A percentile compares a stretch with the other conserved stretches of the same genome.
phyloP scores from a whole-genome alignment of 1,284 basidiomycete species.

The Puccinia coronata region DNA sequence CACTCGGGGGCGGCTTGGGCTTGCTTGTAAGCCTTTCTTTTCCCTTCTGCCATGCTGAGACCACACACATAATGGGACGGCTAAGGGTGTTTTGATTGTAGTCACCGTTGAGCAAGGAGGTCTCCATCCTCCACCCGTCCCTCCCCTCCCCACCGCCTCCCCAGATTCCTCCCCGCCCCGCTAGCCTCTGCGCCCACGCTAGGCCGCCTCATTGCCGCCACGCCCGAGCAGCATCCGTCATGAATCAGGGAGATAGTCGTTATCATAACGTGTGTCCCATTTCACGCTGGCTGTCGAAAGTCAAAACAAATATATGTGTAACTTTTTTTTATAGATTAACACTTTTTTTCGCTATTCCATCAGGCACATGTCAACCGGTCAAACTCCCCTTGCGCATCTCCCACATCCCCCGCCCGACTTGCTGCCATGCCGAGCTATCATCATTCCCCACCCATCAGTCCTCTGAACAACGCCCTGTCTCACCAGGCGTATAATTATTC shows the following conservation, averaged over 20 bases:
- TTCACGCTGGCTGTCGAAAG: no score
- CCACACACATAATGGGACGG: background rate
- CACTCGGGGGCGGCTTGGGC: background rate
- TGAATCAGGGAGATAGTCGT: background rate
- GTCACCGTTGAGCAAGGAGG: constrained; percentile 1
- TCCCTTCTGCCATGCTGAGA: background rate
- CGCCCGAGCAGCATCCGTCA: background rate
- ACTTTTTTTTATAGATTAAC: no score
- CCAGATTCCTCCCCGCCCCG: background rate
- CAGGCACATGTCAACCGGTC: background rate
- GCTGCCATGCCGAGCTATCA: background rate
- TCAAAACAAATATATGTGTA: no score
- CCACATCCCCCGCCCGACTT: background rate
- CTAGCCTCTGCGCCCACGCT: background rate
- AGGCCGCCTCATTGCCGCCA: background rate
- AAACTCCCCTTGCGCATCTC: background rate
- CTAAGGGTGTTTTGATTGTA: background rate
- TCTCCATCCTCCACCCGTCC: background rate
- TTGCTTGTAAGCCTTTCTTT: background rate
- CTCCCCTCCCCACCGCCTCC: background rate
- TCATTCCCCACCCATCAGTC: background rate
- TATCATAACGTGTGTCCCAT: background rate
- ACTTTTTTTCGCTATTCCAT: no score
- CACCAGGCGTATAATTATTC: constrained; percentile 12
- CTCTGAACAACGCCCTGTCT: background rate